These are phyloP conservation scores for Auricularia cornea DNA, from an alignment of 768 basidiomycete genomes.

Conservation along the genomic window DNA sequence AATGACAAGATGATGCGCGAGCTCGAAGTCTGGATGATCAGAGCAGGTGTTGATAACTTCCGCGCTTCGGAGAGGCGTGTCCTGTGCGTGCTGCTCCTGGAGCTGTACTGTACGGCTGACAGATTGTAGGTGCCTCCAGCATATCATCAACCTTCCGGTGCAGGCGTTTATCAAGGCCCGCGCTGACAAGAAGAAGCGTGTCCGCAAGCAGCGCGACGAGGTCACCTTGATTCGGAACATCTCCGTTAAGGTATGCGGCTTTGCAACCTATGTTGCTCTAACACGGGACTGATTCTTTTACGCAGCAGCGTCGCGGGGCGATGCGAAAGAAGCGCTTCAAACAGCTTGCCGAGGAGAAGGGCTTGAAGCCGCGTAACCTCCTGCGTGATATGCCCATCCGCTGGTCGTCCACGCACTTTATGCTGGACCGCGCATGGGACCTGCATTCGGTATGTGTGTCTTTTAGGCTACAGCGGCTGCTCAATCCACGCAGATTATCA, in stretches of 20 bases:
- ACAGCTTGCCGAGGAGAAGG: constrained; percentile 9
- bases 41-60: constrained; percentile 3
- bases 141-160: constrained; percentile 27
- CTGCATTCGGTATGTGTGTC: constrained; percentile 2
- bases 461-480: neutral
- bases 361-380: constrained; percentile 9
- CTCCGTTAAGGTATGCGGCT: constrained; percentile 16
- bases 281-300: no score
- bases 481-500: neutral
- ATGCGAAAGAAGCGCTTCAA: constrained; percentile 19
- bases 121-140: constrained; percentile 21
- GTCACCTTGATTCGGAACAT: constrained; percentile 21
- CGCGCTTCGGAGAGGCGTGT: constrained; percentile 8
- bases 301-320: constrained; percentile 17
- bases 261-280: no score
- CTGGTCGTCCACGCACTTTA: constrained; percentile 27
- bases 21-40: constrained; percentile 13
- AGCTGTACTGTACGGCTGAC: no score
- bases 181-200: constrained; percentile 1
- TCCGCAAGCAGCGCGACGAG: constrained; percentile 12
- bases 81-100: no score
- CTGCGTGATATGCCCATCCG: constrained; percentile 23
- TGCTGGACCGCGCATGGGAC: constrained; percentile 15
- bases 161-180: constrained; percentile 18
- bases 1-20: constrained; percentile 29